Evolutionary conservation across 2,329 filamentous ascomycete genomes (phyloP), one percentile per base, ranked within the genome.

Genomic region (Xylaria sp.): DNA sequence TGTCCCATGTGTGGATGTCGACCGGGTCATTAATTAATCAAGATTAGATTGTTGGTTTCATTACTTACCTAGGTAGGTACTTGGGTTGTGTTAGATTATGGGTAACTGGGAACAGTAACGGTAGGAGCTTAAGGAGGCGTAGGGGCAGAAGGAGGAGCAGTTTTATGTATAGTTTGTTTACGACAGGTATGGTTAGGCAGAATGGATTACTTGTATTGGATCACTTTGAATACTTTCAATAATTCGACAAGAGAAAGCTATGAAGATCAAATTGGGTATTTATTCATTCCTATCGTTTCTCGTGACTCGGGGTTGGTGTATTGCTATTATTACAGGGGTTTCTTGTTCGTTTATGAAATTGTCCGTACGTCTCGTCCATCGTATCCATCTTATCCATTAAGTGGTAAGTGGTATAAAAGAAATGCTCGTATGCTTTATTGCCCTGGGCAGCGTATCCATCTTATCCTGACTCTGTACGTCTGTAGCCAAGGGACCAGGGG

Each of bases 1-100:
- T 68, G 66, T 68, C 46, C 49, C 0, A 56, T 49, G 39, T 62
- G 64, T 43, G 67, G 62, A 39, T 54, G 60, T 39, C 7, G 8
- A 7, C 20, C 46, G 7, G 23, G n/a, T 41, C 18, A 60, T 52
- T 59, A 8, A 59, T 8, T 15, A 18, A 54, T n/a, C 25, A 33
- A 31, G 15, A 13, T 15, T 4, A 23, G 3, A 48, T 36, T 31
- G n/a, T 23, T 31, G 46, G n/a, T 6, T 51, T 41, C 2, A 13
- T 51, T 23, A 13, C 39, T 2, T n/a, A n/a, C n/a, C n/a, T n/a
- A n/a, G n/a, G n/a, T 13, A 18, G 15, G 5, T 12, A 18, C 1
- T 51, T 49, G 7, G 28, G 2, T 49, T 36, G 41, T 36, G 56
- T 43, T 31, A 8, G 36, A 39, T 33, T 28, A 43, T 49, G 57